Percentiles rank a stretch among this genome's conserved stretches.
Conservation (phyloP, 2,329 filamentous ascomycete genomes). For the Ramichloridium luteum region DNA sequence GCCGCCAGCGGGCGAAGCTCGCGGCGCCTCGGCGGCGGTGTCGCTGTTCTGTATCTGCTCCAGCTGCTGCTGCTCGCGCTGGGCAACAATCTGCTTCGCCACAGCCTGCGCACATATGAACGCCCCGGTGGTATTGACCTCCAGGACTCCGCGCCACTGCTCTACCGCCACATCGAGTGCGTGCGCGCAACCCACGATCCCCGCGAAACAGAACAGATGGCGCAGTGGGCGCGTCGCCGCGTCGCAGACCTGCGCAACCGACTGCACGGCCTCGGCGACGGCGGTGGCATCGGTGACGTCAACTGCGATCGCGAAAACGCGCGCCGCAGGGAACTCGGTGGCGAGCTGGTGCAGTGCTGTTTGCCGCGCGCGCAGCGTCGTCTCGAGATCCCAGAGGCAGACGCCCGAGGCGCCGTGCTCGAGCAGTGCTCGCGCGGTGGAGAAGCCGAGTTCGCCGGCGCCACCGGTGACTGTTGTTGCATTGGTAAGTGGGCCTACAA, state of each 20-base stretch:
- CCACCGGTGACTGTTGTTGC: slow-evolving; percentile 49
- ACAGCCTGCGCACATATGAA: slow-evolving; percentile 60
- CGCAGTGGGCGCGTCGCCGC: slow-evolving; percentile 32
- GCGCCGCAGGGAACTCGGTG: slow-evolving; percentile 41
- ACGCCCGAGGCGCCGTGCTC: slow-evolving; percentile 53
- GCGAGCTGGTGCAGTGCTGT: slow-evolving; percentile 36
- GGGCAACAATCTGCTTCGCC: slow-evolving; percentile 42
- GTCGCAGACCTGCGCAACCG: slow-evolving; percentile 34
- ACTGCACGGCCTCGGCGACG: slow-evolving; percentile 34
- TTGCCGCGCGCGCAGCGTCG: slow-evolving; percentile 28
- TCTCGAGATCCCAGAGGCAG: slow-evolving; percentile 48
- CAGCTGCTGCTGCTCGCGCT: no score
- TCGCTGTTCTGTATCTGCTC: no score
- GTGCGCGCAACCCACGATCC: slow-evolving; percentile 51
- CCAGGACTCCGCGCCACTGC: slow-evolving; percentile 52
- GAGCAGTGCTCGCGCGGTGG: slow-evolving; percentile 49
- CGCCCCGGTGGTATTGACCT: slow-evolving; percentile 59
- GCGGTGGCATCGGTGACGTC: slow-evolving; percentile 46
- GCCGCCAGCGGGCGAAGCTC: background rate
- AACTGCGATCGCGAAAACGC: slow-evolving; percentile 40
- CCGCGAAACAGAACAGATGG: slow-evolving; percentile 53
- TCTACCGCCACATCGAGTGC: slow-evolving; percentile 46
- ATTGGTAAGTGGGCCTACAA: background rate
- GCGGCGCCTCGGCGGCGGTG: no score
- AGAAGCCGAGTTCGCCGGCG: slow-evolving; percentile 50